A percentile compares a stretch with the other conserved stretches of the same genome.
Conservation (phyloP, 163 green algal genomes). For the Chlamydomonas reinhardtii region DNA sequence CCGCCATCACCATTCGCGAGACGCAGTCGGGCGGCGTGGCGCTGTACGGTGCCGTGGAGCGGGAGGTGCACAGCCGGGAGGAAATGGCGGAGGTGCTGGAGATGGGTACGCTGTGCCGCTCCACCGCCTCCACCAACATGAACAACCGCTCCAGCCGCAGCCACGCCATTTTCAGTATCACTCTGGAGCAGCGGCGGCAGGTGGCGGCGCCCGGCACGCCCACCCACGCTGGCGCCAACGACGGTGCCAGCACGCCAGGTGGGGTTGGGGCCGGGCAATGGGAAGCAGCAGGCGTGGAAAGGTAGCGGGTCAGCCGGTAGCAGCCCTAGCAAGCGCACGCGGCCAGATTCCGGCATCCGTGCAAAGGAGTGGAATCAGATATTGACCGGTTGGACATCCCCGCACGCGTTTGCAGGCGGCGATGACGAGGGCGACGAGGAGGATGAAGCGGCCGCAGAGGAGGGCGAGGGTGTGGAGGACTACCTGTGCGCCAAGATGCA, state of each 20-base stretch:
- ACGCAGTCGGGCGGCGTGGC: constrained; percentile 80
- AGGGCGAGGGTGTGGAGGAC: constrained; percentile 67
- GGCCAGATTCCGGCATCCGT: too few relatives aligned
- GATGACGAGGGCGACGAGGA: constrained; percentile 62
- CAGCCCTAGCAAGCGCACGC: too few relatives aligned
- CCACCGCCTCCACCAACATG: constrained; percentile 93
- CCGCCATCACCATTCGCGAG: constrained; percentile 88
- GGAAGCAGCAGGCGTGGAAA: too few relatives aligned
- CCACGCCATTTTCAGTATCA: constrained; percentile 99
- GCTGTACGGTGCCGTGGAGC: constrained; percentile 87
- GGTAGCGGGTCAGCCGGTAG: too few relatives aligned
- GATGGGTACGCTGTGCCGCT: constrained; percentile 76
- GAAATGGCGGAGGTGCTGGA: constrained; percentile 79
- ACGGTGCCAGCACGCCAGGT: background rate
- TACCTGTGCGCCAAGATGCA: constrained; percentile 92
- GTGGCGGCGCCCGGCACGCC: constrained; percentile 16
- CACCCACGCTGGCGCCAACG: background rate
- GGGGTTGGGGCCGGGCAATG: background rate
- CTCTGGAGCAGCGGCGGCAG: constrained; percentile 88
- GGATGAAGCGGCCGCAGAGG: constrained; percentile 51
- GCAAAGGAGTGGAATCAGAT: too few relatives aligned
- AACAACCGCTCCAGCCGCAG: constrained; percentile 88
- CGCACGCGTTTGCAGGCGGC: background rate
- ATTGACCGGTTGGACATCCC: too few relatives aligned
- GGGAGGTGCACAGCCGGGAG: constrained; percentile 73